Evolutionary conservation across 1,284 basidiomycete species (phyloP).

Genomic region (Cerrena zonata): DNA sequence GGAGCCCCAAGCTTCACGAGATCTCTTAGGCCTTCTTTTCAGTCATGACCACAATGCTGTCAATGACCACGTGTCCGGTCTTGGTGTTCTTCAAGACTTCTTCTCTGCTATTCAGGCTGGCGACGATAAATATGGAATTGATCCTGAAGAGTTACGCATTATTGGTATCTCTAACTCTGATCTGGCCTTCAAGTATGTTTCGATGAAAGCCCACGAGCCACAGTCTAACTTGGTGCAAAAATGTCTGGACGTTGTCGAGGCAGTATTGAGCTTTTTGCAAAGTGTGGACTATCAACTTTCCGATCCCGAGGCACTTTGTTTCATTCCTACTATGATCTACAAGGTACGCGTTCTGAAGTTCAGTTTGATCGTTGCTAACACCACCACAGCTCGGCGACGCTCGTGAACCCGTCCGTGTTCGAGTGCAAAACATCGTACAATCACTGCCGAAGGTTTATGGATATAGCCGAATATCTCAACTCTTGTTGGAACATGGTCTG

Average conservation of each 20-base stretch:
- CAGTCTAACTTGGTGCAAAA: slow-evolving; percentile 88
- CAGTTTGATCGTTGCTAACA: slow-evolving; percentile 10
- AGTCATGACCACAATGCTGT: slow-evolving; percentile 95
- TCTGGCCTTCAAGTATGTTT: slow-evolving; percentile 89
- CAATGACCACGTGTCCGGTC: slow-evolving; percentile 82
- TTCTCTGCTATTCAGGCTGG: slow-evolving; percentile 56
- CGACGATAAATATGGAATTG: slow-evolving; percentile 52
- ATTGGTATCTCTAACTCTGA: slow-evolving; percentile 89
- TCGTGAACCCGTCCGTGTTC: slow-evolving; percentile 66
- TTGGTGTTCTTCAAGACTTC: slow-evolving; percentile 72
- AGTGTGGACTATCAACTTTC: slow-evolving; percentile 74
- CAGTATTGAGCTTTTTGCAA: slow-evolving; percentile 71
- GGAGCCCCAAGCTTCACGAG: slow-evolving; percentile 77
- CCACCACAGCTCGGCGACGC: slow-evolving; percentile 80
- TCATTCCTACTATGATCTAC: slow-evolving; percentile 85
- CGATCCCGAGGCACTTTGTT: slow-evolving; percentile 83
- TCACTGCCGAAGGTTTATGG: slow-evolving; percentile 76
- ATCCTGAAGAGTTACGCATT: slow-evolving; percentile 52
- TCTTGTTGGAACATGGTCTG: slow-evolving; percentile 81
- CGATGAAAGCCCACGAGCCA: slow-evolving; percentile 85
- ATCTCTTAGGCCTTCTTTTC: slow-evolving; percentile 79
- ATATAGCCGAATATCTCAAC: slow-evolving; percentile 83
- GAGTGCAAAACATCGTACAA: slow-evolving; percentile 70
- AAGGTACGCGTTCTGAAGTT: slow-evolving; percentile 77
- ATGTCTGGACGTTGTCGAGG: slow-evolving; percentile 84